Evolutionary conservation across 176 grass and related monocot species (phyloP), one percentile per base, ranked within the genome.

Genomic region (Puccinellia tenuiflora): DNA sequence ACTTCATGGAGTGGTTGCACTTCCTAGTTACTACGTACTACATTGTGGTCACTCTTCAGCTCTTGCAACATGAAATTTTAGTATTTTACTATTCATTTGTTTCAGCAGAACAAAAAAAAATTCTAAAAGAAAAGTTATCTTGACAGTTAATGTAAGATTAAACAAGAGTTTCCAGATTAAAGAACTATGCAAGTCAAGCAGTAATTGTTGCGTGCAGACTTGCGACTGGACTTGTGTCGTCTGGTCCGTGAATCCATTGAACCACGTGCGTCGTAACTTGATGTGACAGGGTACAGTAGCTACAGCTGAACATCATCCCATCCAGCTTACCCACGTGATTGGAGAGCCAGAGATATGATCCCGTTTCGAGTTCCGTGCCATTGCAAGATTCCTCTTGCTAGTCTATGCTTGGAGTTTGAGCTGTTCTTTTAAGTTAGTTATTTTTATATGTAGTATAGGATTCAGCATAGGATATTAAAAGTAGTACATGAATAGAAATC

Each of bases 251-350:
- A 47, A 9, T 73, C 14, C 1, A 73, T 16, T 28, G 14, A 28
- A 26, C 24, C 33, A 50, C 30, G 43, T 51, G 73, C 82, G 21
- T 84, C 33, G 46, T 67, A 67, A 68, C 60, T 67, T 77, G 82
- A 26, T 50, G 24, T 50, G 24, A 55, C 39, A 68, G 46, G 59
- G 39, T 34, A 24, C 68, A 37, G 20, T 33, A 22, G 30, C 3
- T 25, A 70, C 22, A 40, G 20, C 6, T 24, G 6, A 31, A 22
- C 10, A 66, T 34, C 21, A 25, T 69, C 45, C 45, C 65, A 21
- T 70, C 50, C 82, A 21, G 46, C 69, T 10, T 48, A 28, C 40
- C 45, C 82, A 85, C 50, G 83, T 78, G 83, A 85, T 69, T 57
- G 74, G 34, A 65, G 60, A 55, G 45, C 7, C 72, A 43, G 20